phyloP scores from a whole-genome alignment of 257 asterid genomes.

The Striga asiatica region DNA sequence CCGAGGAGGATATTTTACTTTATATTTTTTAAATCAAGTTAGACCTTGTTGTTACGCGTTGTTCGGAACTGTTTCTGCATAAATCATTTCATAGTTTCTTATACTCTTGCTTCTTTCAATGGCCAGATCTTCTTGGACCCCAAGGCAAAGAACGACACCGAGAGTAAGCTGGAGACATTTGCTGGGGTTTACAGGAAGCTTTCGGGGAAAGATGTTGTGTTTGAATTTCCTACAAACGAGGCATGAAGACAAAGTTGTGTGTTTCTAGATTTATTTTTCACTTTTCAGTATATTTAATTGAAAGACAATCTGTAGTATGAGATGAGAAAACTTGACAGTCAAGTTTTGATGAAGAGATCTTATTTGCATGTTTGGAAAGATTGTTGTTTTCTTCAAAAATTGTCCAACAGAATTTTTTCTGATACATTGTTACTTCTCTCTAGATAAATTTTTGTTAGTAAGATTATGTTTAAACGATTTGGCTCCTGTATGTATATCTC shows the following conservation, averaged over 20 bases:
- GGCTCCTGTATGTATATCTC: too few species aligned
- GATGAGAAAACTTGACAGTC: too few species aligned
- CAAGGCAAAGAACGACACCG: constrained; percentile 43
- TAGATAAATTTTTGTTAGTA: too few species aligned
- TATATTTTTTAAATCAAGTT: not conserved
- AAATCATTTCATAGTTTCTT: not conserved
- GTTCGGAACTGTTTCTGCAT: not conserved
- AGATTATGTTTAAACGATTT: too few species aligned
- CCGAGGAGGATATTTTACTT: too few species aligned
- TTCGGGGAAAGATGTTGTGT: constrained; percentile 43
- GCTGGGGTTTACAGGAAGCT: constrained; percentile 55
- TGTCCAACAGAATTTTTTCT: too few species aligned
- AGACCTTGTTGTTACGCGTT: too few species aligned
- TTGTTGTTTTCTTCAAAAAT: too few species aligned
- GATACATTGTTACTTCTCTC: too few species aligned
- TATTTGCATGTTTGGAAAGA: too few species aligned
- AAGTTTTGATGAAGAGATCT: not conserved
- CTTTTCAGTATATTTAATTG: constrained; percentile 1
- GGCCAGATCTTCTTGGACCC: constrained; percentile 49
- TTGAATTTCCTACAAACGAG: constrained; percentile 30
- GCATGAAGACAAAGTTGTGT: constrained; percentile 22
- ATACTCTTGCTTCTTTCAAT: too few species aligned
- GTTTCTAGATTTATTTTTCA: constrained; percentile 13
- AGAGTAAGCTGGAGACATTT: constrained; percentile 44
- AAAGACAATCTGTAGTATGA: constrained; percentile 1